Base-by-base conservation (phyloP, 192 early-diverging fungal genomes). In the Coemansia umbellata region DNA sequence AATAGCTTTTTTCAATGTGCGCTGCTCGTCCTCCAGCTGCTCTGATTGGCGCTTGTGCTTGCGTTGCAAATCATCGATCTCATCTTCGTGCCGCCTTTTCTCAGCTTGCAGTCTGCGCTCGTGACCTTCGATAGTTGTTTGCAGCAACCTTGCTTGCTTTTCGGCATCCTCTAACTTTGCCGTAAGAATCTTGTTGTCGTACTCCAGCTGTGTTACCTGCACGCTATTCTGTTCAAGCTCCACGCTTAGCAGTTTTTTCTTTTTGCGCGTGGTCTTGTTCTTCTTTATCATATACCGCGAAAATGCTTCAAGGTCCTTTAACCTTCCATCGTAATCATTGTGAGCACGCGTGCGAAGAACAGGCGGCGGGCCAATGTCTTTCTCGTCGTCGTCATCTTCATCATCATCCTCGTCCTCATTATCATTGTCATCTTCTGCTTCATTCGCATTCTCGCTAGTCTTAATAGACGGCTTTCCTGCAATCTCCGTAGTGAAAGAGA, bases 271-370 rank as follows among this genome's bases (percentile, higher is more conserved):
- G 0, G 67, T 81, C 31, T 70, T 77, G 11, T 74, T 53, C 31
- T 78, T 79, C 22, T 79, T 63, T 23, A 74, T 71, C 60, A 90
- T 75, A 28, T 75, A 68, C 15, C 31, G 26, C 11, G 57, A 56
- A 30, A 63, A 54, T 8, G 42, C 53, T 58, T 93, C 88, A 71
- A 91, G 79, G 67, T 93, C 91, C 50, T 85, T 73, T 4, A 93
- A 67, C n/a, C 90, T 80, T 2, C 91, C 91, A 53, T 88, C 54
- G 21, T 61, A 37, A 30, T 75, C 73, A 42, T 31, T 59, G n/a
- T 57, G 63, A 0, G 54, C 24, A 19, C 70, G 70, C 18, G 40
- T 40, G 47, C 56, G 44, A 14, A 66, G 24, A 11, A 31, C 51
- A 3, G 70, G 70, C 21, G 54, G 63, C 10, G 70, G 70, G 0